A percentile compares a stretch with the other conserved stretches of the same genome.
Evolutionary conservation across 495 filamentous ascomycete genomes (phyloP).

Genomic region (Chaetomidium leptoderma): DNA sequence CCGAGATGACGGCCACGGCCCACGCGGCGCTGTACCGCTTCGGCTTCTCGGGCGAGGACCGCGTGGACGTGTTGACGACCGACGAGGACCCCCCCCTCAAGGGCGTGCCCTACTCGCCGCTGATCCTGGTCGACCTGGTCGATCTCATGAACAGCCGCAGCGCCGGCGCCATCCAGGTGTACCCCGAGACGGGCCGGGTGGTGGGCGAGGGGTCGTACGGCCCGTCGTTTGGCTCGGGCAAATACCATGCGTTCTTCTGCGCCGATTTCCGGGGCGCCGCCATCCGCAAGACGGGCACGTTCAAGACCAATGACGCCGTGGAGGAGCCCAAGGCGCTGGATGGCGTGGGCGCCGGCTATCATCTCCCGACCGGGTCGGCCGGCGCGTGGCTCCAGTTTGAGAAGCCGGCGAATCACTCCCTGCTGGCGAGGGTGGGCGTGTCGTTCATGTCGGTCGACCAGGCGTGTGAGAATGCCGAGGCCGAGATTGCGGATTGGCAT

Average conservation of each 20-base stretch:
- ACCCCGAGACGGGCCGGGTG: slow-evolving; percentile 52
- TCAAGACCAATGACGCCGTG: slow-evolving; percentile 41
- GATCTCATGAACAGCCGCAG: slow-evolving; percentile 59
- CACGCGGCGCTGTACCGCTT: slow-evolving; percentile 68
- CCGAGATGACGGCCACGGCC: slow-evolving; percentile 67
- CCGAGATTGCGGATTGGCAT: slow-evolving; percentile 56
- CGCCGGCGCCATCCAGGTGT: slow-evolving; percentile 53
- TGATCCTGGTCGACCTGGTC: slow-evolving; percentile 60
- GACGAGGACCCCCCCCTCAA: neutral
- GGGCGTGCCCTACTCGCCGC: slow-evolving; percentile 48
- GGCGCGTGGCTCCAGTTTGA: slow-evolving; percentile 62
- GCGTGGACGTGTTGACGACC: slow-evolving; percentile 7
- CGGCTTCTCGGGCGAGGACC: slow-evolving; percentile 46
- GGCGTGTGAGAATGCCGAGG: slow-evolving; percentile 61
- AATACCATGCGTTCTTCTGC: slow-evolving; percentile 58
- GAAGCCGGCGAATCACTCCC: slow-evolving; percentile 35
- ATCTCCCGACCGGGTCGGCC: slow-evolving; percentile 51
- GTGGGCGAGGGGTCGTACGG: slow-evolving; percentile 58
- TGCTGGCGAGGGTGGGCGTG: slow-evolving; percentile 59
- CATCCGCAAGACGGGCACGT: slow-evolving; percentile 55
- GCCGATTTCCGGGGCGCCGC: slow-evolving; percentile 63
- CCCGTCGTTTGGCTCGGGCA: slow-evolving; percentile 65
- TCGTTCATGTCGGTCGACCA: slow-evolving; percentile 61
- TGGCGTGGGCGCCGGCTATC: slow-evolving; percentile 34
- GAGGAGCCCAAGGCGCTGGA: slow-evolving; percentile 48